These are phyloP conservation scores for Diutina neorugosa DNA, from an alignment of 1,139 yeast species.

Conservation along the genomic window DNA sequence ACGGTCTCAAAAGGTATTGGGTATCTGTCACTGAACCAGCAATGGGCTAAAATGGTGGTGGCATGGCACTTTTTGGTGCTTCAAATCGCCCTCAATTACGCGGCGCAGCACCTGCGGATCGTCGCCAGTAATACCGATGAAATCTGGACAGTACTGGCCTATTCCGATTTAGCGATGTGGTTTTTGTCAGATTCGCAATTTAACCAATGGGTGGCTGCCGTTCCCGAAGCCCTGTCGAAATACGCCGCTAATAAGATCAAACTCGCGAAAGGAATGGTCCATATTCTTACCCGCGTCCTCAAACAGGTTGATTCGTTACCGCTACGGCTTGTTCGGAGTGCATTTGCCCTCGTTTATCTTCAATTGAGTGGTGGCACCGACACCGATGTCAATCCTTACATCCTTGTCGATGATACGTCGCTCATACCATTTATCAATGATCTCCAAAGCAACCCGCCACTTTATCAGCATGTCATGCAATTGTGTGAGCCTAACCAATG, in stretches of 20 bases:
- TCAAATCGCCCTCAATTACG: not conserved
- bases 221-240: not conserved
- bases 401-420: not conserved
- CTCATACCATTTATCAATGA: not conserved
- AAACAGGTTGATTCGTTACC: not conserved
- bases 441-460: not conserved
- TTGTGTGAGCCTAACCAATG: not conserved
- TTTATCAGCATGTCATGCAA: not conserved
- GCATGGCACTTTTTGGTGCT: not conserved
- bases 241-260: not conserved
- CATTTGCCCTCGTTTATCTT: not conserved
- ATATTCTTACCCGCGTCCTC: not conserved
- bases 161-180: not conserved
- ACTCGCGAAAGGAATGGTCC: not conserved
- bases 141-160: not conserved
- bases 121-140: not conserved
- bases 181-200: not conserved
- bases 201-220: not conserved
- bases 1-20: not conserved
- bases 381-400: not conserved
- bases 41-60: conserved; percentile 2
- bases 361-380: not conserved
- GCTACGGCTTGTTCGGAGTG: not conserved
- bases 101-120: not conserved
- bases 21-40: not conserved